These are phyloP conservation scores for Trichoderma polysporum DNA, from an alignment of 2,329 filamentous ascomycete genomes.

Conservation along the genomic window DNA sequence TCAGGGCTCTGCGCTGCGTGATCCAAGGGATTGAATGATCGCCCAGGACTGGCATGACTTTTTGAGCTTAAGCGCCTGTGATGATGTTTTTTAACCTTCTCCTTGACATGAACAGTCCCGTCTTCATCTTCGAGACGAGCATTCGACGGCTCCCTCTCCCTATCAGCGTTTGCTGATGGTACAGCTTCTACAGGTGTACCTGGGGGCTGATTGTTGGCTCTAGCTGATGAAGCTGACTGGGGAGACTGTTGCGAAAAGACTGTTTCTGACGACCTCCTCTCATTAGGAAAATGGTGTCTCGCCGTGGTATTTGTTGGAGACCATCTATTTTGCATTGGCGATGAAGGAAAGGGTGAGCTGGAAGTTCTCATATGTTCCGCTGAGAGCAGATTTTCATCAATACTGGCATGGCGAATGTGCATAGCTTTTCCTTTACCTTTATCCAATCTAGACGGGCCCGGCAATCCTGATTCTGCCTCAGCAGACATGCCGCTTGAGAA, in stretches of 20 bases:
- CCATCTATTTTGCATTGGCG: neutral
- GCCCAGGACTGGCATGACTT: constrained; percentile 16
- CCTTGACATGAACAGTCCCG: neutral
- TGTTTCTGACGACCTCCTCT: constrained; percentile 3
- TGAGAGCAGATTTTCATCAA: neutral
- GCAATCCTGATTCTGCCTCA: neutral
- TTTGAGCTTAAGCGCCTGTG: constrained; percentile 14
- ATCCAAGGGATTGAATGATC: constrained; percentile 25
- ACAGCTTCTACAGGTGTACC: neutral
- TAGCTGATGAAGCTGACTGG: neutral
- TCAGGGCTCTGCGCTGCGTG: neutral
- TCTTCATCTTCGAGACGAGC: neutral
- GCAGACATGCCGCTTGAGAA: neutral
- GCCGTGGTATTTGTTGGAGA: neutral
- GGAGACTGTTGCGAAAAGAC: neutral
- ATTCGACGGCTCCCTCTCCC: neutral
- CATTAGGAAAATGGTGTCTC: neutral
- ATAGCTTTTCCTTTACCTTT: constrained; percentile 9
- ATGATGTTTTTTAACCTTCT: neutral
- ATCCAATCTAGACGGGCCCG: neutral
- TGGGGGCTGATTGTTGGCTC: neutral
- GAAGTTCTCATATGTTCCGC: neutral
- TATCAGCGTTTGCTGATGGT: neutral
- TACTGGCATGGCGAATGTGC: constrained; percentile 7
- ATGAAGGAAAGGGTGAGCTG: constrained; percentile 7